Percentiles rank a stretch among this genome's conserved stretches.
Evolutionary conservation across 2,329 filamentous ascomycete genomes (phyloP).

Genomic region (Trichoderma harzianum): DNA sequence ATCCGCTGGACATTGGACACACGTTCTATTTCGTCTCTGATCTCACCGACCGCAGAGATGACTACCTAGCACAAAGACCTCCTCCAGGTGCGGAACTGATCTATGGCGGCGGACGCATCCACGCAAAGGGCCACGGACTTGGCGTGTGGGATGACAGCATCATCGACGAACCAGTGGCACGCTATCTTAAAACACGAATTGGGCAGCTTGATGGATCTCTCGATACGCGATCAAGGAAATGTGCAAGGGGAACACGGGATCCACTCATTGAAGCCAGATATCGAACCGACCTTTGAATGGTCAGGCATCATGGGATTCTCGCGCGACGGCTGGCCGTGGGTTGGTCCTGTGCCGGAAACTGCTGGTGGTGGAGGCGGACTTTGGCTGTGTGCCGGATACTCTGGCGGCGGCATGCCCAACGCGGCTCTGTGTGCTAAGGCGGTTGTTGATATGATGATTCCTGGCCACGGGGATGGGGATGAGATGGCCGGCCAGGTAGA

Average conservation of each 20-base stretch:
- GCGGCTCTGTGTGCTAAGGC: background rate
- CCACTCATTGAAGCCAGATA: fast-evolving
- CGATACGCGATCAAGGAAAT: background rate
- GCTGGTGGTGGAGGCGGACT: background rate
- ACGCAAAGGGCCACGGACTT: background rate
- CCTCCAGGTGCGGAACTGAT: background rate
- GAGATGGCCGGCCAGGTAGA: background rate
- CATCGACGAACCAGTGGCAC: background rate
- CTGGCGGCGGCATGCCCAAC: background rate
- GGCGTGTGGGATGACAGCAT: background rate
- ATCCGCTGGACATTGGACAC: background rate
- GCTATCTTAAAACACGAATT: background rate
- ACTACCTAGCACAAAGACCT: background rate
- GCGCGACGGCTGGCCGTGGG: background rate
- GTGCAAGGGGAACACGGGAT: background rate
- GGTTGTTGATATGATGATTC: background rate
- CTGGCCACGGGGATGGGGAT: background rate
- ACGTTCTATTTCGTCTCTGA: background rate
- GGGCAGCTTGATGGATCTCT: background rate
- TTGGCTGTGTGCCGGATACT: background rate
- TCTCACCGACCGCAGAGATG: background rate
- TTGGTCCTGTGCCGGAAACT: background rate
- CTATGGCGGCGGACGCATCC: background rate
- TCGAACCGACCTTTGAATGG: background rate
- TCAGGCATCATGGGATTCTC: background rate